Evolutionary conservation across 164 flowering plant genomes (phyloP), one percentile per base, ranked within the genome.

Genomic region (Magnolia officinalis): DNA sequence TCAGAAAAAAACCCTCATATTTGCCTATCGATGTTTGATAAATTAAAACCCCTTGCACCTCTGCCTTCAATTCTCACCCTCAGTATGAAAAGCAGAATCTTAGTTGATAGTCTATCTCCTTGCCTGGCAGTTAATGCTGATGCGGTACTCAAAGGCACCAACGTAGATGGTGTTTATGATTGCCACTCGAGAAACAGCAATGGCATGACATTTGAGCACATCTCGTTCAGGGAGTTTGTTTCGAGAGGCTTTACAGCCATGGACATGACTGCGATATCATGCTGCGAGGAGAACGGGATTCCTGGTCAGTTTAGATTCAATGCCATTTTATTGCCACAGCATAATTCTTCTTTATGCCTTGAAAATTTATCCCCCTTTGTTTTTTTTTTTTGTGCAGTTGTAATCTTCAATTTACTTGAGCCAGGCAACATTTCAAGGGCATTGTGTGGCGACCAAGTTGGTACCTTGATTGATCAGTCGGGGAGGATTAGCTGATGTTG

Each of bases 361-460:
- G 45, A 37, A 37, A 37, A 37, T 37, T 37, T 37, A 5, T 37
- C 5, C 45, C 45, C 6, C 6, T 0, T 6, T 6, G 4, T 70
- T 55, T 6, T 6, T 37, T 70, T 55, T 20, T 8, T 31, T 55
- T 59, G 77, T 81, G 83, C 88, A 93, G 97, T 95, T 79, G 91
- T 90, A 71, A 82, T 92, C 51, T 95, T 93, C 78, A 91, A 93
- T 85, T 89, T 95, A 67, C 88, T 86, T 58, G 94, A 91, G 78
- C 92, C 95, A 26, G 98, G 98, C 31, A 93, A 92, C 84, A 92
- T 93, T 66, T 93, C 94, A 63, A 91, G 89, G 83, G 98, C 97
- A n/a, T 86, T 95, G 68, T 91, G 93, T 73, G 98, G 98, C 73
- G 97, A 95, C 55, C 93, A 84, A 79, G 89, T 95, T 61, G 98